Evolutionary conservation across 495 filamentous ascomycete species (phyloP).

Genomic region (Aspergillus indologenus): DNA sequence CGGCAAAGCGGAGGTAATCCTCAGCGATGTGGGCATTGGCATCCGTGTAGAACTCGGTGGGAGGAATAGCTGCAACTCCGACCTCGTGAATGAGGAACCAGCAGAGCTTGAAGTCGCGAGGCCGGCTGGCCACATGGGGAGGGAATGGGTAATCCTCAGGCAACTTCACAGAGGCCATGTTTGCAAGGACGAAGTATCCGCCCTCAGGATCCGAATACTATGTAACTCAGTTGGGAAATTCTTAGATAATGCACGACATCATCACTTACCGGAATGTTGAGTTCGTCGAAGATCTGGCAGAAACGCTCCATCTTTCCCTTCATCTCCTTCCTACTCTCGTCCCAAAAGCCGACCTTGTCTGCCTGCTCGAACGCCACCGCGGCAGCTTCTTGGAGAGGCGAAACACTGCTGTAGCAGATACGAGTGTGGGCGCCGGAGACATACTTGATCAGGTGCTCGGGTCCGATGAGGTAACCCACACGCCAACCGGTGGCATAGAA

Average conservation of each 20-base stretch:
- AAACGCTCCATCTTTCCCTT: constrained; percentile 82
- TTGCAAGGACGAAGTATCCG: constrained; percentile 94
- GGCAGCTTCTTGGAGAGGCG: constrained; percentile 92
- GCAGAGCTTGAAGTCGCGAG: constrained; percentile 86
- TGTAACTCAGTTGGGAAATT: not conserved
- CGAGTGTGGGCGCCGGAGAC: constrained; percentile 89
- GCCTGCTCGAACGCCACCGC: constrained; percentile 93
- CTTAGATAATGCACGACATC: not conserved
- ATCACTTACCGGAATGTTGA: constrained; percentile 65
- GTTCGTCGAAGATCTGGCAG: constrained; percentile 83
- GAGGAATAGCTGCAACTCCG: constrained; percentile 92
- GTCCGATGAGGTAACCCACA: constrained; percentile 92
- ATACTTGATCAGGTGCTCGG: constrained; percentile 84
- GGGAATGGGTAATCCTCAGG: constrained; percentile 84
- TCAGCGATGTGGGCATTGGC: constrained; percentile 79
- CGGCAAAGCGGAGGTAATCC: constrained; percentile 91
- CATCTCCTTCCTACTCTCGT: constrained; percentile 80
- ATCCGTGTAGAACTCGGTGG: constrained; percentile 92
- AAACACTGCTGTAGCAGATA: constrained; percentile 93
- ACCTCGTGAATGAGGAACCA: constrained; percentile 98
- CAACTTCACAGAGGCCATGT: constrained; percentile 79
- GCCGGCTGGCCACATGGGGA: constrained; percentile 75
- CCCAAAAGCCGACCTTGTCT: constrained; percentile 83
- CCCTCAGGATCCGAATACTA: constrained; percentile 87
- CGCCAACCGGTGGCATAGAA: constrained; percentile 98